Evolutionary conservation across 2,329 filamentous ascomycete genomes (phyloP).

Genomic region (Aspergillus spinulosporus): DNA sequence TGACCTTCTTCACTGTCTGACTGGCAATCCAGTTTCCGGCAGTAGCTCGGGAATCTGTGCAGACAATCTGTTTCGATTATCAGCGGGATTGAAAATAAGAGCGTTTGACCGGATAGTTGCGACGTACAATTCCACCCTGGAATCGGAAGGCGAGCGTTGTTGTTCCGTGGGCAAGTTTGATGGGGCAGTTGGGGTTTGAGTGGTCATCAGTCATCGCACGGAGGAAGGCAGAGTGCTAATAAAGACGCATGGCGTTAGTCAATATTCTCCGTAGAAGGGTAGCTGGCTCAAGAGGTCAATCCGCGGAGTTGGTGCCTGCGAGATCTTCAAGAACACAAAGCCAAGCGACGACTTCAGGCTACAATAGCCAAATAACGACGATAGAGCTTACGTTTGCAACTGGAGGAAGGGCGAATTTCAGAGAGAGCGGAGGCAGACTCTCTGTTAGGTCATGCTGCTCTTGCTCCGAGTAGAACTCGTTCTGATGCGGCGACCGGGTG

Average conservation of each 20-base stretch:
- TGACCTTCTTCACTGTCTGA: constrained; percentile 99
- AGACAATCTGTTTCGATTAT: constrained; percentile 64
- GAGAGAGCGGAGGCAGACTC: constrained; percentile 71
- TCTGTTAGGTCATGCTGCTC: constrained; percentile 73
- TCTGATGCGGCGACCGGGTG: constrained; percentile 72
- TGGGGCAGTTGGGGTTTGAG: constrained; percentile 93
- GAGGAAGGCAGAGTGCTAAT: constrained; percentile 86
- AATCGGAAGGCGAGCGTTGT: constrained; percentile 98
- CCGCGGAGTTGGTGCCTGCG: background rate
- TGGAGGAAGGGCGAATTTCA: constrained; percentile 94
- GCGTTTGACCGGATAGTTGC: background rate
- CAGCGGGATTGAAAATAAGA: background rate
- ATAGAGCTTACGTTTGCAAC: constrained; percentile 73
- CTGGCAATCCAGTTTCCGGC: constrained; percentile 99
- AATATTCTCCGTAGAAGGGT: constrained; percentile 8
- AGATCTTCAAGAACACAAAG: background rate
- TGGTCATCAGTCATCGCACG: constrained; percentile 96
- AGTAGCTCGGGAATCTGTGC: constrained; percentile 94
- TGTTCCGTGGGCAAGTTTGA: constrained; percentile 99
- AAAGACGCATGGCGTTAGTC: constrained; percentile 15
- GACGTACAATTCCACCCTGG: constrained; percentile 77
- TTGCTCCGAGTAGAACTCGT: constrained; percentile 70
- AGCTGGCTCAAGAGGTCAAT: background rate
- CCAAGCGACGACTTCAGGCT: background rate
- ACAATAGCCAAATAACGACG: background rate